A percentile compares a stretch with the other conserved stretches of the same genome.
phyloP scores from a whole-genome alignment of 2,329 filamentous ascomycete species.

The Penicillium nordicum region DNA sequence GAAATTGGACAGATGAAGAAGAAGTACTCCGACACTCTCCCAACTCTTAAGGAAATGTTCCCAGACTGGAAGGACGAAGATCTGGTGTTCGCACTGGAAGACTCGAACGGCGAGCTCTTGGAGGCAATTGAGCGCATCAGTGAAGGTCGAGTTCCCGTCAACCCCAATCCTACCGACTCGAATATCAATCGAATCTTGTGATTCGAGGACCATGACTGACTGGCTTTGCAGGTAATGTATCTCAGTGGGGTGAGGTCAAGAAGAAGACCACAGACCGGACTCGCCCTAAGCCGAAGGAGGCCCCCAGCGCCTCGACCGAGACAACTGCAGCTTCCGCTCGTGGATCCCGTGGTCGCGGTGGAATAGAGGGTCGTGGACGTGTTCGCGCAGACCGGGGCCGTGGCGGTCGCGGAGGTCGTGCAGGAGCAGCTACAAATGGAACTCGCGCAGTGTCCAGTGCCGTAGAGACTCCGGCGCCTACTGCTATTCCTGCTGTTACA shows the following conservation, averaged over 20 bases:
- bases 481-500: slow-evolving; percentile 9
- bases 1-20: slow-evolving; percentile 91
- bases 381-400: slow-evolving; percentile 49
- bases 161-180: not conserved
- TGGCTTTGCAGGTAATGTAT: slow-evolving; percentile 44
- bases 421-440: slow-evolving; percentile 41
- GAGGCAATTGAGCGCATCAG: slow-evolving; percentile 51
- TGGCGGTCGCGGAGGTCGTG: slow-evolving; percentile 46
- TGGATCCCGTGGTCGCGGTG: slow-evolving; percentile 47
- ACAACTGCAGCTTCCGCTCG: slow-evolving; percentile 35
- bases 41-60: slow-evolving; percentile 86
- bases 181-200: not conserved
- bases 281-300: slow-evolving; percentile 47
- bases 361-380: slow-evolving; percentile 46
- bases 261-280: slow-evolving; percentile 49
- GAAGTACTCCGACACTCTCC: slow-evolving; percentile 75
- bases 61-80: slow-evolving; percentile 94
- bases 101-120: slow-evolving; percentile 55
- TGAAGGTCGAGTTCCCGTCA: slow-evolving; percentile 39
- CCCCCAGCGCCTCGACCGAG: slow-evolving; percentile 35
- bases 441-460: slow-evolving; percentile 32
- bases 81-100: slow-evolving; percentile 86
- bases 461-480: slow-evolving; percentile 21
- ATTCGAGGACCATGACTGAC: slow-evolving; percentile 12
- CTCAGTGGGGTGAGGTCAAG: slow-evolving; percentile 53